Conservation (phyloP, 1,284 basidiomycete species). For the Cryptococcus sp. region DNA sequence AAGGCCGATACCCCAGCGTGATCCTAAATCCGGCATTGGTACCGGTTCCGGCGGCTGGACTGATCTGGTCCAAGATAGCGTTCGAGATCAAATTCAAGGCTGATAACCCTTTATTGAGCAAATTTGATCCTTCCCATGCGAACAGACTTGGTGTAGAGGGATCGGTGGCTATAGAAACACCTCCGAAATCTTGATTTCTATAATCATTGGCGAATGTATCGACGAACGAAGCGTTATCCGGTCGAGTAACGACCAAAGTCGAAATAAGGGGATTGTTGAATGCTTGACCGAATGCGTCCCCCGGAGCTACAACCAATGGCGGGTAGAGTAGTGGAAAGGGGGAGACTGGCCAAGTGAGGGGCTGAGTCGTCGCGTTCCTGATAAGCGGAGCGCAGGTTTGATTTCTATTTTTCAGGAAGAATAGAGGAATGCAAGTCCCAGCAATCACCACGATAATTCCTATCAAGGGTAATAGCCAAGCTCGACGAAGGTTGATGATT, state of each 20-base stretch:
- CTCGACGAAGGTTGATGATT: constrained; percentile 59
- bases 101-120: constrained; percentile 56
- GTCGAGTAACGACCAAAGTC: constrained; percentile 44
- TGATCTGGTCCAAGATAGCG: constrained; percentile 60
- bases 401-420: constrained; percentile 57
- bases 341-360: constrained; percentile 18
- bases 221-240: constrained; percentile 58
- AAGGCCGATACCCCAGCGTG: constrained; percentile 58
- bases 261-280: constrained; percentile 1
- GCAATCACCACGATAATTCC: constrained; percentile 60
- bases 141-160: constrained; percentile 52
- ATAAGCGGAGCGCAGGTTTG: constrained; percentile 51
- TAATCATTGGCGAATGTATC: constrained; percentile 53
- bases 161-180: constrained; percentile 57
- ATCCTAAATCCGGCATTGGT: constrained; percentile 56
- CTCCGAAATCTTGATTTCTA: constrained; percentile 56
- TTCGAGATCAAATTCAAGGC: constrained; percentile 67
- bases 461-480: constrained; percentile 64
- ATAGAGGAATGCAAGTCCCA: constrained; percentile 61
- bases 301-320: constrained; percentile 18
- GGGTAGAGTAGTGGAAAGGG: constrained; percentile 11
- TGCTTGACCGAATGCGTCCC: constrained; percentile 1
- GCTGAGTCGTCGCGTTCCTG: constrained; percentile 5
- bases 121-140: constrained; percentile 61
- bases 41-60: constrained; percentile 33